Conservation (phyloP, 805 yeast genomes). For the Kodamaea nitidulidarum region DNA sequence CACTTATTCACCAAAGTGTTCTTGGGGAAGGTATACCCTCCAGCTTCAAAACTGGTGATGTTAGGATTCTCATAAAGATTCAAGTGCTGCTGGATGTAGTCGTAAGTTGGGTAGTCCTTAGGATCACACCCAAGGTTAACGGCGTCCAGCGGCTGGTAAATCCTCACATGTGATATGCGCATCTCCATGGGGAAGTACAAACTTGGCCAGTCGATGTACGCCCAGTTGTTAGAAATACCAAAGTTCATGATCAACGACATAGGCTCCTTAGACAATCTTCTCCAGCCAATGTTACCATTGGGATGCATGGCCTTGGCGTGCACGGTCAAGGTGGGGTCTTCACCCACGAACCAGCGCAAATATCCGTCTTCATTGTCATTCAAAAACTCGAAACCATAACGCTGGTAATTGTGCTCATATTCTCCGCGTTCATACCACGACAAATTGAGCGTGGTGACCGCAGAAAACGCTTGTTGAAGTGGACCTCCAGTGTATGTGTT, state of each 20-base stretch:
- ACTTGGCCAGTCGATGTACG: conserved; percentile 85
- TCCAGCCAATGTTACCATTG: conserved; percentile 84
- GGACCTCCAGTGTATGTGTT: conserved; percentile 92
- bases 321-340: conserved; percentile 68
- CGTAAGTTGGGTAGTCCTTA: conserved; percentile 72
- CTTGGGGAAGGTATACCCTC: conserved; percentile 57
- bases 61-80: conserved; percentile 69
- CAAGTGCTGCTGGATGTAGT: conserved; percentile 69
- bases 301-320: conserved; percentile 77
- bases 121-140: conserved; percentile 82
- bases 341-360: conserved; percentile 83
- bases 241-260: conserved; percentile 85
- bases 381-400: conserved; percentile 71
- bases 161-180: conserved; percentile 79
- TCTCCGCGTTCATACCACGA: conserved; percentile 77
- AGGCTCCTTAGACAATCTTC: conserved; percentile 83
- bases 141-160: conserved; percentile 78
- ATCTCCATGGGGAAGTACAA: conserved; percentile 73
- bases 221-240: conserved; percentile 92
- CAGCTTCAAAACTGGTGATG: conserved; percentile 66
- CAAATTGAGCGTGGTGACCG: conserved; percentile 69
- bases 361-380: conserved; percentile 69
- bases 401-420: conserved; percentile 55
- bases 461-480: conserved; percentile 88
- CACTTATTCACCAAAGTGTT: conserved; percentile 25